Conservation (phyloP, 352 stramenopile species). For the Plasmopara halstedii region DNA sequence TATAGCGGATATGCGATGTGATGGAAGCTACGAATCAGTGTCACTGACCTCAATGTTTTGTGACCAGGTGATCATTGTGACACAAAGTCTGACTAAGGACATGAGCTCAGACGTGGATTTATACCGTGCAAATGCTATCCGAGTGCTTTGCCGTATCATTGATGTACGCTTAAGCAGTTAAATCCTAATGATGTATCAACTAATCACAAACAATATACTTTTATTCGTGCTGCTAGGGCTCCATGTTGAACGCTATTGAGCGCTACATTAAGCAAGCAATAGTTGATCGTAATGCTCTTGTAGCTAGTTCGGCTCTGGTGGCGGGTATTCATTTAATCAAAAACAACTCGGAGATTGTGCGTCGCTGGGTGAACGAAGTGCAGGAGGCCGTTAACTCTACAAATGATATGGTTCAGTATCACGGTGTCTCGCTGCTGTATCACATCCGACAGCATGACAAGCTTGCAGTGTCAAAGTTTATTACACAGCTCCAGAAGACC, state of each 20-base stretch:
- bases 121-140: slow-evolving; percentile 98
- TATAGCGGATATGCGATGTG: neutral
- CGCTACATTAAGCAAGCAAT: slow-evolving; percentile 99
- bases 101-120: slow-evolving; percentile 98
- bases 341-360: slow-evolving; percentile 87
- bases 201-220: slow-evolving; percentile 4
- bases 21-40: too few species aligned
- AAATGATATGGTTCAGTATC: slow-evolving; percentile 99
- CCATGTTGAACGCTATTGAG: slow-evolving; percentile 88
- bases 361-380: slow-evolving; percentile 96
- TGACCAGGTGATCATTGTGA: slow-evolving; percentile 98
- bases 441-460: slow-evolving; percentile 98
- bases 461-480: slow-evolving; percentile 96
- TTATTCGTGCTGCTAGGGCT: slow-evolving; percentile 37
- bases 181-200: neutral
- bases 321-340: slow-evolving; percentile 94
- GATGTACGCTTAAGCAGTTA: slow-evolving; percentile 43
- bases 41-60: slow-evolving; percentile 9
- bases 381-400: slow-evolving; percentile 93
- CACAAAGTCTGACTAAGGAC: slow-evolving; percentile 98
- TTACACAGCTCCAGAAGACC: slow-evolving; percentile 89
- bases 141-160: slow-evolving; percentile 95
- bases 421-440: slow-evolving; percentile 97
- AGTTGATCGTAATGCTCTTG: slow-evolving; percentile 96
- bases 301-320: slow-evolving; percentile 95